Conservation (phyloP, 164 flowering plant genomes). For the Vitis rotundifolia region DNA sequence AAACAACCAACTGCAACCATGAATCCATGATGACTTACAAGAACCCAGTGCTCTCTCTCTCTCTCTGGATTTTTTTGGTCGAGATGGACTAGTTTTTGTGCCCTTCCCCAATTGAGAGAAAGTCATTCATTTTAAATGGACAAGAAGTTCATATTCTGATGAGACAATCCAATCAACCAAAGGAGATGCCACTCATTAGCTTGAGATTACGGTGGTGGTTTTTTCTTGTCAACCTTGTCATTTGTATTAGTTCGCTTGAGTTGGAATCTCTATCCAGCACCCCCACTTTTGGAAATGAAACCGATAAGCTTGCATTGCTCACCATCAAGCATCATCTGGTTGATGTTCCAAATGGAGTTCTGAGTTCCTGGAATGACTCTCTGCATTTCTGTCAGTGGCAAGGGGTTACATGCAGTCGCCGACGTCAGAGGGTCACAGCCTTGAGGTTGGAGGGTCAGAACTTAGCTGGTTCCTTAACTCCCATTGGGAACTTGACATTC, state of each 20-base stretch:
- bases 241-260: not conserved
- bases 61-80: no score
- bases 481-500: conserved; percentile 23
- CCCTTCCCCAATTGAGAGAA: no score
- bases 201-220: not conserved
- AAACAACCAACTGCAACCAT: no score
- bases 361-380: conserved; percentile 18
- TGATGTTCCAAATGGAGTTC: not conserved
- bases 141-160: no score
- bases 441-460: not conserved
- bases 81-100: no score
- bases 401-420: not conserved
- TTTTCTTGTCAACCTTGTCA: not conserved
- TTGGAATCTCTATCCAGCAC: not conserved
- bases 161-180: no score
- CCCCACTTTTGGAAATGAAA: not conserved
- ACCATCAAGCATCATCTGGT: not conserved
- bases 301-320: conserved; percentile 10
- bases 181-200: no score
- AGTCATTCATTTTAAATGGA: no score
- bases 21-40: no score
- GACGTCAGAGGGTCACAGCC: conserved; percentile 1
- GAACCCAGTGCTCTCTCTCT: no score
- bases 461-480: conserved; percentile 4
- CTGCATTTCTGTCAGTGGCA: conserved; percentile 11